Evolutionary conservation across 1,139 yeast genomes (phyloP), one percentile per base, ranked within the genome.

Genomic region (Protomyces arabidopsidicola): DNA sequence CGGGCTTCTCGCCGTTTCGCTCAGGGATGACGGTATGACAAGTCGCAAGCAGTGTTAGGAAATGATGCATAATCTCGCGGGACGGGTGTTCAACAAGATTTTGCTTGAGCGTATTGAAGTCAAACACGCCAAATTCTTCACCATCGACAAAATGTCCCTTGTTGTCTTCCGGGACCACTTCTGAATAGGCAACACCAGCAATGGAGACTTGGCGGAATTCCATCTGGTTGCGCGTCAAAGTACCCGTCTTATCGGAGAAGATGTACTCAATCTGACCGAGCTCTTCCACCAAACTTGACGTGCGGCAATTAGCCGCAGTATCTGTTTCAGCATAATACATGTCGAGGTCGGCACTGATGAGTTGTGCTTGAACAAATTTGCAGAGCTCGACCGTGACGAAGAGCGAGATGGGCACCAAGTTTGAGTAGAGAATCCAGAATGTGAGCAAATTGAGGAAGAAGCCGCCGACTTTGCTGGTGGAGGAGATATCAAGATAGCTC

Each of bases 21-120:
- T 95, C 98, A 0, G 98, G 98, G 68, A 95, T 95, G 55, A 95
- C 99, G 0, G 99, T 95, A 72, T 95, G 99, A 74, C 98, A 95
- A 0, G 96, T 87, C 62, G 98, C 89, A 65, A 95, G 78, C 63
- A 91, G 78, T 0, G 93, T 87, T 69, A 95, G 81, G 70, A 95
- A 91, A 71, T 87, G 91, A 70, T 88, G 86, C 65, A 91, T 88
- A 3, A 88, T 80, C 5, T 84, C 90, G 65, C 81, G 78, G 51
- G 77, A 75, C 36, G 77, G 72, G 18, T 75, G 75, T 45, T 74
- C 73, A 9, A 76, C 73, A 70, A 86, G 76, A 69, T 84, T 86
- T 8, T 75, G 76, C 51, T 80, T 79, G 74, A 91, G 73, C 53
- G 84, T 85, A 9, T 83, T 84, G 73, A 89, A 90, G 16, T 85